These are phyloP conservation scores for Penicillium malachiteum DNA, from an alignment of 495 filamentous ascomycete species.

Conservation along the genomic window DNA sequence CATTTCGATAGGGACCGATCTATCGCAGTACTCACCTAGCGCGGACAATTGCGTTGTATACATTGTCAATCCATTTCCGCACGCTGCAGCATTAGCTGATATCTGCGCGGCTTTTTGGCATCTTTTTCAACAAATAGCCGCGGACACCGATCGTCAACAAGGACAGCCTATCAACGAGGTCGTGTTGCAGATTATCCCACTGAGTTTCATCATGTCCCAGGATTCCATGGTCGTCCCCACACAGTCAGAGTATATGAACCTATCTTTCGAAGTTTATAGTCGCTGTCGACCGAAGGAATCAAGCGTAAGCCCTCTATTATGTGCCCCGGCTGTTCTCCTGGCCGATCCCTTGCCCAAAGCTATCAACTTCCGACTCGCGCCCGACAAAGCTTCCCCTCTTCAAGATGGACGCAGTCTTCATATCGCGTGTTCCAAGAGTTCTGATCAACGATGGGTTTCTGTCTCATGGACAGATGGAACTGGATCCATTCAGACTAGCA, in stretches of 20 bases:
- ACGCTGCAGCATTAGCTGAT: constrained; percentile 64
- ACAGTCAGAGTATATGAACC: constrained; percentile 60
- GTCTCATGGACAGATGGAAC: constrained; percentile 90
- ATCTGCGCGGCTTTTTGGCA: constrained; percentile 76
- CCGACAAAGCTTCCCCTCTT: constrained; percentile 58
- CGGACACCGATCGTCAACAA: constrained; percentile 47
- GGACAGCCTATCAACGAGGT: constrained; percentile 61
- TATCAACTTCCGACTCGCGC: constrained; percentile 77
- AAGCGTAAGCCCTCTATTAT: constrained; percentile 34
- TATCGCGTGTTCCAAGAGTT: constrained; percentile 77
- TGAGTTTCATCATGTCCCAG: constrained; percentile 65
- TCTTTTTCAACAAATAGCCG: constrained; percentile 68
- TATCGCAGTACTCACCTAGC: constrained; percentile 44
- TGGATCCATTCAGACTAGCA: constrained; percentile 72
- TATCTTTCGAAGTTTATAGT: constrained; percentile 86
- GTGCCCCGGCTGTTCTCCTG: constrained; percentile 72
- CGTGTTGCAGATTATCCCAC: constrained; percentile 79
- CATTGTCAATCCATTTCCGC: constrained; percentile 73
- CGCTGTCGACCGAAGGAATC: constrained; percentile 64
- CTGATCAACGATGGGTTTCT: constrained; percentile 82
- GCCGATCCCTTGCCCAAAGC: constrained; percentile 66
- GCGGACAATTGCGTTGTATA: constrained; percentile 80
- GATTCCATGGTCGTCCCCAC: constrained; percentile 65
- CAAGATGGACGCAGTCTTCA: constrained; percentile 84
- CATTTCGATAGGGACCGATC: constrained; percentile 28